Evolutionary conservation across 1,284 basidiomycete species (phyloP).

Genomic region (Vanrija pseudolonga): DNA sequence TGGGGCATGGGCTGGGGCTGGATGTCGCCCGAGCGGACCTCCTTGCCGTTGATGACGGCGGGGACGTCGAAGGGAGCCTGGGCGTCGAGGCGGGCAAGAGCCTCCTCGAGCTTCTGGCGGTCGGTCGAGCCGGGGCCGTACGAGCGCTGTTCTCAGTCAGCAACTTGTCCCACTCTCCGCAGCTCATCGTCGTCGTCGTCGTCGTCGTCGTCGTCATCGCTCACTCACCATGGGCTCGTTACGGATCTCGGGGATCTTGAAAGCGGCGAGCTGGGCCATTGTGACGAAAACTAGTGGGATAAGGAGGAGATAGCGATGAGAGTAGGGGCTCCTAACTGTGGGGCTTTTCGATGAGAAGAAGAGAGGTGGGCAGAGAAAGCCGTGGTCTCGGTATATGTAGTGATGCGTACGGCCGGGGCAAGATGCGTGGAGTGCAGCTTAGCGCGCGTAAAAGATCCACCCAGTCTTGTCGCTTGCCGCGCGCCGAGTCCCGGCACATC

Average conservation of each 20-base stretch:
- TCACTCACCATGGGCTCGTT: constrained; percentile 88
- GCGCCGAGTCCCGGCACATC: no score
- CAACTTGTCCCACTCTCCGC: background rate
- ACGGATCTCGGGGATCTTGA: constrained; percentile 73
- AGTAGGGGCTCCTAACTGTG: background rate
- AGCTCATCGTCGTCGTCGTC: background rate
- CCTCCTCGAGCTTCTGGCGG: constrained; percentile 68
- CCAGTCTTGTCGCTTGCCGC: no score
- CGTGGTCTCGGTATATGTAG: no score
- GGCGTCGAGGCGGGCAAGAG: constrained; percentile 74
- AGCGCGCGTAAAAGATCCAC: no score
- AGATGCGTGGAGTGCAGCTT: no score
- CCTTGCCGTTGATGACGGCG: constrained; percentile 84
- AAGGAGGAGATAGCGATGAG: background rate
- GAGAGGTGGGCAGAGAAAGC: background rate
- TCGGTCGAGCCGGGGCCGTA: constrained; percentile 81
- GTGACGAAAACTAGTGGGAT: constrained; percentile 7
- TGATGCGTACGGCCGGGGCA: no score
- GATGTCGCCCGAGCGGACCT: constrained; percentile 76
- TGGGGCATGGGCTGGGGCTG: constrained; percentile 77
- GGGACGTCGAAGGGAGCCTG: constrained; percentile 86
- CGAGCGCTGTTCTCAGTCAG: constrained; percentile 45
- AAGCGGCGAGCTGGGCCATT: constrained; percentile 63
- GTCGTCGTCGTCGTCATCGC: no score
- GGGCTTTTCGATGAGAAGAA: background rate